Evolutionary conservation across 202 grass and related monocot species (phyloP), one percentile per base, ranked within the genome.

Genomic region (Zoysia matrella): DNA sequence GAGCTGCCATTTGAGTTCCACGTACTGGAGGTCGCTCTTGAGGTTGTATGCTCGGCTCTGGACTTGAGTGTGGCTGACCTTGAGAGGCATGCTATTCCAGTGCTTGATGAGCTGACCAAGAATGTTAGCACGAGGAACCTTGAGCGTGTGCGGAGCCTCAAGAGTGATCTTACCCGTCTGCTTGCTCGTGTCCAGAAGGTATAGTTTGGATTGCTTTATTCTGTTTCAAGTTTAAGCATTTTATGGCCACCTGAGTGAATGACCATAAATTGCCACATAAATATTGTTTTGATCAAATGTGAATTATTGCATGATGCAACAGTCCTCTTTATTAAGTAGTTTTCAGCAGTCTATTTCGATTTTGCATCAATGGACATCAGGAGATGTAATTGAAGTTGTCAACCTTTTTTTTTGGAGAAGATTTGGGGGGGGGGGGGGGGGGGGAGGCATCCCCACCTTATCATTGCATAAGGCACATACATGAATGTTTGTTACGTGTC

Each of bases 161-260:
- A 98, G 86, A 98, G 89, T 76, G 69, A 90, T 54, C 90, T 98
- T 76, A 98, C 96, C 55, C 86, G 66, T 51, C 80, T 98, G 71
- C 92, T 98, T 93, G 96, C 96, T 66, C 90, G 89, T 76, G 87
- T 95, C 75, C 96, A 99, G 69, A 99, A 99, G 96, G 92, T 99
- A 13, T 91, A 53, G 0, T 6, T 15, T 48, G 47, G 10, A 75
- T 7, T 73, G 30, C 30, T 69, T n/a, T 56, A 3, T 22, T 49
- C 60, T 68, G 3, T 57, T 30, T 47, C 4, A 52, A 69, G 3
- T 79, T 73, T 47, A 11, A 73, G 18, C 6, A 43, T 11, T 58
- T 8, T 14, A 68, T 74, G 11, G 0, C 39, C 49, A 53, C 6
- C 46, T 66, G 53, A 57, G 39, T 73, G 15, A 51, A 16, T 72